A percentile compares a stretch with the other conserved stretches of the same genome.
Conservation (phyloP, 2,329 filamentous ascomycete genomes). For the Penicillium polonicum region DNA sequence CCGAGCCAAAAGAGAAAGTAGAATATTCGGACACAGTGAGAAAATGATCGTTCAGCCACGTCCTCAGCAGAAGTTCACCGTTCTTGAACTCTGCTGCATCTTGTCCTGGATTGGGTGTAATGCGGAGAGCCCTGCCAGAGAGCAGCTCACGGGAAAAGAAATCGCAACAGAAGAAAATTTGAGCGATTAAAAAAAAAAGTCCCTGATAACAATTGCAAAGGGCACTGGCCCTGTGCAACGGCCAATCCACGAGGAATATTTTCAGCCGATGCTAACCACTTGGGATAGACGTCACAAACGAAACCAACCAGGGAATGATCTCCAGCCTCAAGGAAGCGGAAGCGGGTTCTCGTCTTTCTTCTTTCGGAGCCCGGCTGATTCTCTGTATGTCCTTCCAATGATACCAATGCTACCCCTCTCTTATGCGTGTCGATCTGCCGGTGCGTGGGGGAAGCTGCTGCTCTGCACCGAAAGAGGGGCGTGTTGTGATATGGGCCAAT, state of each 20-base stretch:
- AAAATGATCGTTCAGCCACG: constrained; percentile 37
- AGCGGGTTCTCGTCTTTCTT: constrained; percentile 18
- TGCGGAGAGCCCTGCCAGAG: constrained; percentile 44
- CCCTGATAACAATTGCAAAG: constrained; percentile 26
- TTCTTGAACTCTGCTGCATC: constrained; percentile 47
- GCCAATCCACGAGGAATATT: constrained; percentile 12
- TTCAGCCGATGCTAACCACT: constrained; percentile 19
- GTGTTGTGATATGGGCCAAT: constrained; percentile 32
- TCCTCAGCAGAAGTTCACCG: constrained; percentile 41
- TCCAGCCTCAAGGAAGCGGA: constrained; percentile 20
- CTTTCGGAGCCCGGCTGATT: constrained; percentile 22
- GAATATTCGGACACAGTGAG: constrained; percentile 32
- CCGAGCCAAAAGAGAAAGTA: constrained; percentile 32
- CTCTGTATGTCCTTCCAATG: constrained; percentile 19
- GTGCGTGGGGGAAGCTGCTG: constrained; percentile 37
- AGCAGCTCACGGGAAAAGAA: constrained; percentile 35
- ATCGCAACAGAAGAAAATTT: constrained; percentile 18
- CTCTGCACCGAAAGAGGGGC: constrained; percentile 27
- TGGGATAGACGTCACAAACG: constrained; percentile 22
- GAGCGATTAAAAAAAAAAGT: constrained; percentile 15
- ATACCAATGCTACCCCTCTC: constrained; percentile 29
- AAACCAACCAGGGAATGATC: constrained; percentile 20
- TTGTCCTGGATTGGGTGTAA: constrained; percentile 42
- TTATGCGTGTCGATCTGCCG: constrained; percentile 32
- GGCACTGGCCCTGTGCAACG: constrained; percentile 25